Evolutionary conservation across 306 rosid genomes (phyloP).

Genomic region (Arachis stenosperma): DNA sequence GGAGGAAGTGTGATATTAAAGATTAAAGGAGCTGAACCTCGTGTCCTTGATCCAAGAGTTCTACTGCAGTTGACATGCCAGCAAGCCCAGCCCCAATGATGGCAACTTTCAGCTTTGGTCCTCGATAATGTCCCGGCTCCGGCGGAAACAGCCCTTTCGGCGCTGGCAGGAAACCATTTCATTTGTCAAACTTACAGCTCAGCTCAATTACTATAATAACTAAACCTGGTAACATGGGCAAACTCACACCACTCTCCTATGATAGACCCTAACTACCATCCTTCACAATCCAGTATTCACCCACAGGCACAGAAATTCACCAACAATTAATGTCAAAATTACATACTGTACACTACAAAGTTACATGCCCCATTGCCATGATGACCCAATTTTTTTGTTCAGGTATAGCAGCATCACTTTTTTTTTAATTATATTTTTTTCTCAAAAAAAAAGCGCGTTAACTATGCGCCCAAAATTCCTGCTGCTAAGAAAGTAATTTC

Average conservation of each 20-base stretch:
- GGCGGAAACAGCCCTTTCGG: conserved; percentile 98
- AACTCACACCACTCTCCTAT: conserved; percentile 14
- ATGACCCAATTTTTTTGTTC: background rate
- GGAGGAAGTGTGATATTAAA: no score
- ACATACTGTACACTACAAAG: conserved; percentile 1
- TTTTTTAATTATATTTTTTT: no score
- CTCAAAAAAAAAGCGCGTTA: background rate
- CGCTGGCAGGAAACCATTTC: conserved; percentile 58
- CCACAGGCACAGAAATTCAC: background rate
- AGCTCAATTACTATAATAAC: background rate
- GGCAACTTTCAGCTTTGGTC: conserved; percentile 96
- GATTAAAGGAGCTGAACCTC: conserved; percentile 62
- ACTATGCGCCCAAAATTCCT: background rate
- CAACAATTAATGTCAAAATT: background rate
- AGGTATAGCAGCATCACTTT: background rate
- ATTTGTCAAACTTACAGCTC: conserved; percentile 34
- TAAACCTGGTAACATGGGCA: conserved; percentile 10
- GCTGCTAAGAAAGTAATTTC: background rate
- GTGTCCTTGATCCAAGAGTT: conserved; percentile 97
- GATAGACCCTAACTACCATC: conserved; percentile 11
- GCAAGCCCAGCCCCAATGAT: conserved; percentile 98
- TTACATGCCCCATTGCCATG: background rate
- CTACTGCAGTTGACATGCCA: conserved; percentile 98
- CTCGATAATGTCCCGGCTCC: conserved; percentile 88
- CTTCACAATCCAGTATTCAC: conserved; percentile 19